phyloP scores from a whole-genome alignment of 2,329 filamentous ascomycete genomes.

The Xylaria sp. region DNA sequence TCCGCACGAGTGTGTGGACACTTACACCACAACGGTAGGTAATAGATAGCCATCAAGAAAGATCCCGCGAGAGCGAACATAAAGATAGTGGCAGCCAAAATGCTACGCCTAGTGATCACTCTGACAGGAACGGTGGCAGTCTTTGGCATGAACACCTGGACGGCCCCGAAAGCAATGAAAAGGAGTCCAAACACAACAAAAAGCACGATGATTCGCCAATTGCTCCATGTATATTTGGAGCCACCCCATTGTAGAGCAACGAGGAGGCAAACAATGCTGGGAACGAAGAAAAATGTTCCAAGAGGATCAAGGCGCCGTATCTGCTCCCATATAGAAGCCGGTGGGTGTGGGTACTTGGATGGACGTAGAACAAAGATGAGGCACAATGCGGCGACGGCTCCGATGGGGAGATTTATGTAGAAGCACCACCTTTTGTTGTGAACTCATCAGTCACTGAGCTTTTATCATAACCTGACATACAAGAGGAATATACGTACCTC shows the following conservation, averaged over 20 bases:
- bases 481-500: constrained; percentile 33
- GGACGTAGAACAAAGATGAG: constrained; percentile 46
- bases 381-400: constrained; percentile 44
- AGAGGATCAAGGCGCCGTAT: constrained; percentile 49
- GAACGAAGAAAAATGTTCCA: constrained; percentile 56
- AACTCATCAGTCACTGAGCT: constrained; percentile 15
- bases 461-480: not conserved
- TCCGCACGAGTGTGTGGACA: not conserved
- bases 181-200: constrained; percentile 46
- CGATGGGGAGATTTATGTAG: constrained; percentile 54
- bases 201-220: constrained; percentile 49
- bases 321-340: constrained; percentile 35
- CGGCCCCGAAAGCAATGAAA: constrained; percentile 42
- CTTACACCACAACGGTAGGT: constrained; percentile 48
- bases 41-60: constrained; percentile 53
- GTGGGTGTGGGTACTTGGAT: constrained; percentile 27
- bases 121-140: constrained; percentile 52
- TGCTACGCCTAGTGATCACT: constrained; percentile 51
- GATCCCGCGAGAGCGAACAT: constrained; percentile 32
- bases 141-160: constrained; percentile 50
- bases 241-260: constrained; percentile 62
- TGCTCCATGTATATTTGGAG: constrained; percentile 43
- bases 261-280: constrained; percentile 53
- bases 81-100: constrained; percentile 40
- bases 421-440: constrained; percentile 44